Percentiles rank a stretch among this genome's conserved stretches.
Evolutionary conservation across 768 basidiomycete genomes (phyloP).

Genomic region (Psilocybe cyanescens): DNA sequence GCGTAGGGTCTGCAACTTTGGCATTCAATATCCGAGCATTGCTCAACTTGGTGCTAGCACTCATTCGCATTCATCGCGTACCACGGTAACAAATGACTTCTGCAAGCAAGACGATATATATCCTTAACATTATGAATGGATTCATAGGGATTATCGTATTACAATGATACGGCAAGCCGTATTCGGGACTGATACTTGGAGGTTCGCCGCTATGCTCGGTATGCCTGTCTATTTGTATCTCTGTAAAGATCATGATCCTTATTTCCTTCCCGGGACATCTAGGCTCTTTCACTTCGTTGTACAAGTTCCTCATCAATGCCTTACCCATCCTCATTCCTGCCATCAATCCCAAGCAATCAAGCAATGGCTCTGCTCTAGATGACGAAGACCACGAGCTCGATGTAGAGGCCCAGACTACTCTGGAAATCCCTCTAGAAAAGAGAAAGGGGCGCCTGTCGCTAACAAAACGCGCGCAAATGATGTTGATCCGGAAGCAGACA

Average conservation of each 20-base stretch:
- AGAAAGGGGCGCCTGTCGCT: constrained; percentile 61
- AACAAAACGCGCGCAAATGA: constrained; percentile 63
- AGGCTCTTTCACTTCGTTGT: constrained; percentile 79
- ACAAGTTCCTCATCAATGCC: constrained; percentile 79
- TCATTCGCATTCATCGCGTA: constrained; percentile 71
- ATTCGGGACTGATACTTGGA: constrained; percentile 80
- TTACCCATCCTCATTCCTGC: constrained; percentile 72
- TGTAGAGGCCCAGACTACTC: constrained; percentile 27
- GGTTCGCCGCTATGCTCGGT: constrained; percentile 92
- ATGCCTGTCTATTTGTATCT: constrained; percentile 13
- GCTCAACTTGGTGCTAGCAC: constrained; percentile 77
- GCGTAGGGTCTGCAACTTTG: constrained; percentile 75
- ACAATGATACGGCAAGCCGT: constrained; percentile 78
- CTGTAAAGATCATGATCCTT: background rate
- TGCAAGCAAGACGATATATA: background rate
- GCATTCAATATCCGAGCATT: constrained; percentile 84
- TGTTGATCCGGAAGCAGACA: constrained; percentile 68
- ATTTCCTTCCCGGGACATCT: background rate
- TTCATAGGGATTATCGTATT: constrained; percentile 60
- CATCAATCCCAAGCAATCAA: constrained; percentile 31
- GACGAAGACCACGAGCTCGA: constrained; percentile 32
- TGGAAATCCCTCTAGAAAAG: constrained; percentile 33
- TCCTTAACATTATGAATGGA: background rate
- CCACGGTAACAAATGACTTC: constrained; percentile 53
- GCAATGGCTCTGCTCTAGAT: constrained; percentile 30